Evolutionary conservation across 306 rosid species (phyloP).

Genomic region (Styphnolobium japonicum): DNA sequence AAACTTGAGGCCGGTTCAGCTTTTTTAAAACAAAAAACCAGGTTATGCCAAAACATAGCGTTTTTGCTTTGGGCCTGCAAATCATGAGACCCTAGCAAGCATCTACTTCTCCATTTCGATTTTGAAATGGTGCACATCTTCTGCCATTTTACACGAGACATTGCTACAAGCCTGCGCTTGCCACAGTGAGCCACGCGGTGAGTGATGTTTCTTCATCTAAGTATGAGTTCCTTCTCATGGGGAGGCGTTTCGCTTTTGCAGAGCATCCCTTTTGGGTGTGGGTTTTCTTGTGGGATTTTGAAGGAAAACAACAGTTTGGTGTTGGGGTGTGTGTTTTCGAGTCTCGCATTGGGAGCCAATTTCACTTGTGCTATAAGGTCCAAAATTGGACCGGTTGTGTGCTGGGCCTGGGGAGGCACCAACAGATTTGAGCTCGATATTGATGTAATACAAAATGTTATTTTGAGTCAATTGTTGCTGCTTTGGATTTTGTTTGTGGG

Average conservation of each 20-base stretch:
- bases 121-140: too few species aligned
- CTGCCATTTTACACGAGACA: too few species aligned
- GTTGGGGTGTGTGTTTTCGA: slow-evolving; percentile 51
- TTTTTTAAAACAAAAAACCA: too few species aligned
- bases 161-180: too few species aligned
- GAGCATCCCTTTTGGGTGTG: slow-evolving; percentile 34
- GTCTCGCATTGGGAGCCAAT: slow-evolving; percentile 39
- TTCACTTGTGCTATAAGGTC: slow-evolving; percentile 38
- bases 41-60: too few species aligned
- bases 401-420: slow-evolving; percentile 38
- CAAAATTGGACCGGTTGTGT: slow-evolving; percentile 29
- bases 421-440: not conserved
- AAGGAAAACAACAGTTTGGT: slow-evolving; percentile 16
- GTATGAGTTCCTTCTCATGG: slow-evolving; percentile 21
- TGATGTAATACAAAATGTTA: slow-evolving; percentile 29
- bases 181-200: too few species aligned
- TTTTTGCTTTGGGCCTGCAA: too few species aligned
- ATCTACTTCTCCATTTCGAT: too few species aligned
- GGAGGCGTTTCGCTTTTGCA: slow-evolving; percentile 13
- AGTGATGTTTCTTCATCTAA: too few species aligned
- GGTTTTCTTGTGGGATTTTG: slow-evolving; percentile 46
- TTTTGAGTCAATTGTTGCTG: slow-evolving; percentile 48
- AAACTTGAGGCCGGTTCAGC: too few species aligned
- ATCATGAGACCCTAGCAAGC: too few species aligned
- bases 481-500: slow-evolving; percentile 53